phyloP scores from a whole-genome alignment of 345 rosid species.

The Heritiera littoralis region DNA sequence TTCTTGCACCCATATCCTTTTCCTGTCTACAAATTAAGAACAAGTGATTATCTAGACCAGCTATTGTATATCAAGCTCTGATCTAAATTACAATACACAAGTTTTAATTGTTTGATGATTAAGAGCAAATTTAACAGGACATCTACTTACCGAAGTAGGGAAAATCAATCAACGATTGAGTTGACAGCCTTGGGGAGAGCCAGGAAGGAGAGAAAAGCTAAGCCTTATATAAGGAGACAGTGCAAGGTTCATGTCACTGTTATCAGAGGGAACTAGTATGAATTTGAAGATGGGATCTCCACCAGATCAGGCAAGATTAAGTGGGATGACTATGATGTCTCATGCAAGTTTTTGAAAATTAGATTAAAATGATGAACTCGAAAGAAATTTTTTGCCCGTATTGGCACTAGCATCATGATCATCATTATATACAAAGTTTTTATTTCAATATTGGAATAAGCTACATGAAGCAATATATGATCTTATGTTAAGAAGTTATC shows the following conservation, averaged over 20 bases:
- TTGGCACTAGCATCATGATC: not conserved
- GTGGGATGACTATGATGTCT: constrained; percentile 33
- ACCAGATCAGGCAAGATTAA: constrained; percentile 30
- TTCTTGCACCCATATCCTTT: constrained; percentile 6
- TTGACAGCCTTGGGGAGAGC: constrained; percentile 1
- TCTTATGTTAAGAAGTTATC: too few relatives aligned
- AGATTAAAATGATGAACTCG: constrained; percentile 16
- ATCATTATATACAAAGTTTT: too few relatives aligned
- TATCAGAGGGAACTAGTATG: not conserved
- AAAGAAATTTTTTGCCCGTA: constrained; percentile 11
- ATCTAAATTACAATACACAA: not conserved
- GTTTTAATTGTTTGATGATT: not conserved
- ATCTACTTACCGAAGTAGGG: not conserved
- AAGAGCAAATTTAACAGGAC: not conserved
- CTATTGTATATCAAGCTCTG: not conserved
- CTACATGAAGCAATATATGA: too few relatives aligned
- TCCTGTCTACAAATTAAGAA: not conserved
- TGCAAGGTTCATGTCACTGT: not conserved
- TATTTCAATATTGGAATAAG: too few relatives aligned
- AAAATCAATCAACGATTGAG: not conserved
- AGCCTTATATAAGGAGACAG: not conserved
- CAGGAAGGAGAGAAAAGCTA: not conserved
- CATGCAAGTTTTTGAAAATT: not conserved
- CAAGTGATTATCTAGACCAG: not conserved
- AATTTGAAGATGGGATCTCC: constrained; percentile 24